Evolutionary conservation across 805 yeast genomes (phyloP), one percentile per base, ranked within the genome.

Genomic region (Teunomyces atbi): DNA sequence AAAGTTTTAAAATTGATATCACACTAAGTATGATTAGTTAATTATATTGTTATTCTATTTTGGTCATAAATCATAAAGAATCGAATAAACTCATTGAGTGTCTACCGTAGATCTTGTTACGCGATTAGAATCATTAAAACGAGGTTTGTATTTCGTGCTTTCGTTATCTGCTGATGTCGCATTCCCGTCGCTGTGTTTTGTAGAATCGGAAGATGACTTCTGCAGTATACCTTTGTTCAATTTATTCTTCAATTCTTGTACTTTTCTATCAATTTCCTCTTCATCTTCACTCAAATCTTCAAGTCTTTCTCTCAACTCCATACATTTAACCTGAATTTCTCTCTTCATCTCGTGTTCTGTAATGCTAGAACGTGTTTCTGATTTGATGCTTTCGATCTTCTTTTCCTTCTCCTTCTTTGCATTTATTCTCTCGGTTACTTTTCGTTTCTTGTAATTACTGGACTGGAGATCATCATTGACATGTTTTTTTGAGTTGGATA

Each of bases 241-340:
- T 36, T 47, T 47, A n/a, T 45, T 35, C 32, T 66, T 55, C 16
- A 66, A 47, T 16, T 49, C 54, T 1, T 33, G 33, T 0, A 70
- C 66, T 36, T 52, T 46, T 16, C 39, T 38, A 4, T 59, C 61
- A 2, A 69, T 62, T 18, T 51, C 58, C 1, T 47, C 58, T 32
- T 65, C 83, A 1, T 61, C 67, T 21, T 66, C 43, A 12, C 62
- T 68, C 6, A 69, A 65, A 21, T 80, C 84, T 50, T 81, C 86
- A 15, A 82, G 55, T 32, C 61, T 42, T 42, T 80, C 85, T 18
- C 83, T 54, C 21, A 74, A 67, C 37, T 79, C 79, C 71, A 74
- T 69, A 29, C 83, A 76, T 50, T 64, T 60, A 8, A 79, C 65
- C 41, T 77, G 82, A 1, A 77, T 55, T 15, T 52, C 51, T 40